Percentiles rank a stretch among this genome's conserved stretches.
These are phyloP conservation scores for Ramaria sp. DNA, from an alignment of 768 basidiomycete species.

Conservation along the genomic window DNA sequence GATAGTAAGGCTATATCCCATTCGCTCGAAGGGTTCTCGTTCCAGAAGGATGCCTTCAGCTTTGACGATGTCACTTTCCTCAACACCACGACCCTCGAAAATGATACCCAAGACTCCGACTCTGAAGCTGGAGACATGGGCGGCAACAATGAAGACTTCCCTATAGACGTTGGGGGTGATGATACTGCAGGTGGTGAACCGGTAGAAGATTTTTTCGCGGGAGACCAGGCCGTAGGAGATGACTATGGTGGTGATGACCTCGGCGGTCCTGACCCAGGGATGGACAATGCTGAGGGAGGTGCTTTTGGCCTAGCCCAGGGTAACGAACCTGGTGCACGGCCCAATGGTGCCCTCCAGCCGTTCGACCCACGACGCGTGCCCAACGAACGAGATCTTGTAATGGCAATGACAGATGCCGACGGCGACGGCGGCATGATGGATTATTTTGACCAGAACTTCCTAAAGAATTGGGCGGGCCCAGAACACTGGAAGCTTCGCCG, in stretches of 20 bases:
- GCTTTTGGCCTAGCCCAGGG: slow-evolving; percentile 18
- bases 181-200: slow-evolving; percentile 18
- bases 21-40: slow-evolving; percentile 73
- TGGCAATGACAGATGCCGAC: slow-evolving; percentile 67
- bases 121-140: slow-evolving; percentile 28
- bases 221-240: slow-evolving; percentile 44
- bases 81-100: slow-evolving; percentile 34
- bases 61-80: slow-evolving; percentile 56
- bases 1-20: slow-evolving; percentile 68
- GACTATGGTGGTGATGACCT: slow-evolving; percentile 25
- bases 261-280: slow-evolving; percentile 13
- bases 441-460: slow-evolving; percentile 79
- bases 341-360: slow-evolving; percentile 44
- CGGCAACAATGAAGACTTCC: slow-evolving; percentile 18
- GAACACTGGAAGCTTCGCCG: slow-evolving; percentile 96
- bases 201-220: slow-evolving; percentile 59
- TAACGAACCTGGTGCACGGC: slow-evolving; percentile 18
- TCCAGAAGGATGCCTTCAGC: slow-evolving; percentile 53
- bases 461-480: slow-evolving; percentile 97
- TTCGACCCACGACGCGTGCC: slow-evolving; percentile 81
- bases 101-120: slow-evolving; percentile 36
- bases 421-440: slow-evolving; percentile 53
- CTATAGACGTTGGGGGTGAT: slow-evolving; percentile 30
- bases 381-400: slow-evolving; percentile 68
- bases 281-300: slow-evolving; percentile 29